Conservation (phyloP, 768 basidiomycete genomes). For the Mycena epipterygia region DNA sequence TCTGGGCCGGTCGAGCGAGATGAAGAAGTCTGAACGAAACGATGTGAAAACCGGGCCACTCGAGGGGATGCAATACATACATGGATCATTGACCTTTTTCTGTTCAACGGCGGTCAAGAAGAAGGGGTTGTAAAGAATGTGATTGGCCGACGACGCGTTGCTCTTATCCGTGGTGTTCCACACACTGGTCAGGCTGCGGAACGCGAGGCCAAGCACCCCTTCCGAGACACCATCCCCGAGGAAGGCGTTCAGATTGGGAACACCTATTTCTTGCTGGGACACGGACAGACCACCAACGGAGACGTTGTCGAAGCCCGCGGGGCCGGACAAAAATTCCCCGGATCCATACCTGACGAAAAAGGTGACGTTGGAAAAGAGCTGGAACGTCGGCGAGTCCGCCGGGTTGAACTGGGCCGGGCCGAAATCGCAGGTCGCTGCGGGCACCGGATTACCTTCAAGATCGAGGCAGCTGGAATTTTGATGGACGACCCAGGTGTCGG, state of each 20-base stretch:
- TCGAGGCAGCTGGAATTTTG: constrained; percentile 34
- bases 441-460: constrained; percentile 8
- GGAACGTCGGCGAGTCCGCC: constrained; percentile 30
- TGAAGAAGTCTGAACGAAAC: constrained; percentile 31
- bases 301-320: constrained; percentile 37
- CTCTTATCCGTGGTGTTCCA: constrained; percentile 26
- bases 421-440: constrained; percentile 33
- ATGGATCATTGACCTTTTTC: constrained; percentile 27
- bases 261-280: constrained; percentile 33
- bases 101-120: constrained; percentile 35
- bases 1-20: constrained; percentile 35
- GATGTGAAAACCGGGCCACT: background rate
- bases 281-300: constrained; percentile 34
- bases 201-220: constrained; percentile 35
- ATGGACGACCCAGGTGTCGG: constrained; percentile 37
- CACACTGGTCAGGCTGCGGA: constrained; percentile 34
- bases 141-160: constrained; percentile 10
- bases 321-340: constrained; percentile 34
- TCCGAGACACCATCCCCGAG: constrained; percentile 17
- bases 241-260: constrained; percentile 26
- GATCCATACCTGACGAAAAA: constrained; percentile 36
- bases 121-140: constrained; percentile 35
- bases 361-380: constrained; percentile 24
- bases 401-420: constrained; percentile 36
- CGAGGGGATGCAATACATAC: constrained; percentile 9